A percentile compares a stretch with the other conserved stretches of the same genome.
Conservation (phyloP, 2,329 filamentous ascomycete genomes). For the Arthrobotrys megalospora region DNA sequence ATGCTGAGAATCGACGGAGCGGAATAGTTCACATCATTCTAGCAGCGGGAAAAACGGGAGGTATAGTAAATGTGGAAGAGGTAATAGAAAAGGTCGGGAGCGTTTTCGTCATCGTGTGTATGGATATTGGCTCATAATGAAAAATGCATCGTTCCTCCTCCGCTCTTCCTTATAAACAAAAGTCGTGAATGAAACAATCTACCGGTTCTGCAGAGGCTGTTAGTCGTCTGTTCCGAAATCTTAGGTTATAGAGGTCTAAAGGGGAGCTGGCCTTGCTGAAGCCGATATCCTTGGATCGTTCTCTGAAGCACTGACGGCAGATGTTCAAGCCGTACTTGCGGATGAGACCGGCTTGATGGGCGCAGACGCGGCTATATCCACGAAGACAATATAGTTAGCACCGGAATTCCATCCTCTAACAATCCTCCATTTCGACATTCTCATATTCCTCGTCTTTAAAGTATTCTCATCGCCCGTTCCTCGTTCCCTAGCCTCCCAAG, state of each 20-base stretch:
- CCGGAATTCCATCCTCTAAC: constrained; percentile 22
- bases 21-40: constrained; percentile 42
- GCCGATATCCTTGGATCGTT: constrained; percentile 80
- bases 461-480: constrained; percentile 53
- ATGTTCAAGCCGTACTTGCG: constrained; percentile 98
- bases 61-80: constrained; percentile 16
- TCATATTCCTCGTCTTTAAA: constrained; percentile 61
- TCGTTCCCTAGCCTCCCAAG: constrained; percentile 34
- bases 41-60: constrained; percentile 5
- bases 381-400: constrained; percentile 63
- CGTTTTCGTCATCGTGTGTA: constrained; percentile 53
- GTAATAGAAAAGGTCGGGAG: constrained; percentile 6
- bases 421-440: constrained; percentile 7
- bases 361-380: constrained; percentile 80
- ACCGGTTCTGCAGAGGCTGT: constrained; percentile 51
- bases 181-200: constrained; percentile 27
- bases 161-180: constrained; percentile 10
- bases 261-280: constrained; percentile 74
- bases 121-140: constrained; percentile 48
- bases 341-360: constrained; percentile 98
- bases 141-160: constrained; percentile 33
- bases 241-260: not conserved
- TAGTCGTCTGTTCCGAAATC: constrained; percentile 15
- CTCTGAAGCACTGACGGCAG: constrained; percentile 84
- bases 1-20: constrained; percentile 19